Evolutionary conservation across 2,329 filamentous ascomycete species (phyloP), one percentile per base, ranked within the genome.

Genomic region (Neoascochyta sp.): DNA sequence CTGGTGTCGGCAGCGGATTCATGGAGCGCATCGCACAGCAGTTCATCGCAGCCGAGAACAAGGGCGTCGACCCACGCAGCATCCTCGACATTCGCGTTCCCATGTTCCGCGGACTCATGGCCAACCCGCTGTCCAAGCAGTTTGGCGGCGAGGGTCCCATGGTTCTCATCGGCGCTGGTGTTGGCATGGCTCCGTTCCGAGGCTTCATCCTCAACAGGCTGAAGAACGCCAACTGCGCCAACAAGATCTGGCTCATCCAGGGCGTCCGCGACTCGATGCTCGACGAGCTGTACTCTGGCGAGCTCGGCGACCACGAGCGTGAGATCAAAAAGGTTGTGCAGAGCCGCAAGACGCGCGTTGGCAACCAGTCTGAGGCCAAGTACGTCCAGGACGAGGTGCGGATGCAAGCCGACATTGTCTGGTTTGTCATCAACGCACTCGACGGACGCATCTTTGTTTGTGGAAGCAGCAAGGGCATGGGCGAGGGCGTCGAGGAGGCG

Each of bases 101-200:
- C 50, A 95, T 98, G 86, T 98, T 98, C 76, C 88, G 94, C 55
- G 92, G 92, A 1, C 73, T 98, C 23, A 98, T 98, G 92, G 82
- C 88, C 40, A 98, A 98, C 62, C 92, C 92, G 0, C 75, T 98
- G 1, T 92, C 89, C 8, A 83, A 82, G 57, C 81, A 95, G 57
- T 98, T 96, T 57, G 83, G 87, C 29, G 81, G 85, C 3, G 90
- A 98, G 60, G 92, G 92, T 0, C 92, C 92, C 0, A 98, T 98
- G 92, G 80, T 98, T 20, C 76, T 98, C 26, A 95, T 98, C 50
- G 92, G 92, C 17, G 92, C 92, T 4, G 92, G 92, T 32, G 92
- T 98, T 13, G 92, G 92, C 43, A 90, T 98, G 63, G 92, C 92
- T 8, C 92, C 92, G 0, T 98, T 98, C 80, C 81, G 92, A 27